Base-by-base conservation (phyloP, 495 filamentous ascomycete species). In the Cercophora samala region DNA sequence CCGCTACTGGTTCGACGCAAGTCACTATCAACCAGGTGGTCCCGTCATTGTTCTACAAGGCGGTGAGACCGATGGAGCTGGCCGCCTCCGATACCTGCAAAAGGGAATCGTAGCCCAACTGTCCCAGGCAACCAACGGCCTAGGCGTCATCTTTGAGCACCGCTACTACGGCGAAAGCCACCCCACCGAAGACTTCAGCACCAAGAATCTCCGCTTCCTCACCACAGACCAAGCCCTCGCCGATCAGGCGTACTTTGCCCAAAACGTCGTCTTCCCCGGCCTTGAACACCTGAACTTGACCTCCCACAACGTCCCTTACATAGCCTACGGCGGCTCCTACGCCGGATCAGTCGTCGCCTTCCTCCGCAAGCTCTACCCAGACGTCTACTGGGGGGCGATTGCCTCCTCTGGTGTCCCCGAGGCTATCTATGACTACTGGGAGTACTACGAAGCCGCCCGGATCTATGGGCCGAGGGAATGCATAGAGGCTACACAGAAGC, bases 141-240 rank as follows among this genome's bases (percentile, higher is more conserved):
- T 93, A n/a, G 88, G 85, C 1, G 89, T 93, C 26, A 84, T 93
- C 63, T 79, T 92, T 18, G 90, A 93, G 76, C 90, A 92, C 69
- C 83, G 89, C 24, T 92, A 91, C 79, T 92, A 91, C 66, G 89
- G 89, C 5, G 78, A 72, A 21, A 89, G 87, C 72, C 84, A 85
- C 62, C 88, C 89, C 0, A 80, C 79, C 0, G 66, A 77, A 8
- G 80, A 90, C 72, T 77, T 91, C 56, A 87, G 85, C 60, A 87
- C 84, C 0, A 79, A 87, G 70, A 91, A 81, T 70, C 74, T 93
- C 66, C 85, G 90, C 1, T 92, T 92, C 78, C 80, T 93, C 71
- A 88, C 88, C 1, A 93, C 90, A 5, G 88, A 92, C 60, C 90
- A 93, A 69, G 86, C 89, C 0, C 66, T 93, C 18, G 90, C 88